Conservation (phyloP, 306 rosid species). For the Cajanus cajan region DNA sequence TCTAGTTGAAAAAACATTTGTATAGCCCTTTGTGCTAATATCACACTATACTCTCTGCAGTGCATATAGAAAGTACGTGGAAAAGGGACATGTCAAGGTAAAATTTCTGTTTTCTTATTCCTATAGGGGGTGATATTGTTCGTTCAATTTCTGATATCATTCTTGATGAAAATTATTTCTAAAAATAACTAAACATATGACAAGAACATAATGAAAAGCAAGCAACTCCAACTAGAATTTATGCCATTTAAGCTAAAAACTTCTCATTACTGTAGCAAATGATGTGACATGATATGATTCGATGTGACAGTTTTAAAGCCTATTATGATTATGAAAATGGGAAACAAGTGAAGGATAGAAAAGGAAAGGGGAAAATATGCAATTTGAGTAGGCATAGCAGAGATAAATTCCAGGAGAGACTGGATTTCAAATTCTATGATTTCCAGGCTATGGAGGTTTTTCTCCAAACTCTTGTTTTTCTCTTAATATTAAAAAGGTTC, state of each 20-base stretch:
- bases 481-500: background rate
- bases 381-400: conserved; percentile 15
- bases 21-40: background rate
- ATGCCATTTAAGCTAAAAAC: background rate
- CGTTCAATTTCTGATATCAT: background rate
- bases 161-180: background rate
- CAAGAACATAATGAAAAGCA: background rate
- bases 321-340: conserved; percentile 27
- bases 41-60: conserved; percentile 1
- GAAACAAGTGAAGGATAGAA: conserved; percentile 30
- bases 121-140: background rate
- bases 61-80: background rate
- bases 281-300: background rate
- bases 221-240: background rate
- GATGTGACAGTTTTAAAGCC: conserved; percentile 36
- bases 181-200: background rate
- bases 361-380: conserved; percentile 30
- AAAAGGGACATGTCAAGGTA: conserved; percentile 41
- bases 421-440: conserved; percentile 41
- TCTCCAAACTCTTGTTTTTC: background rate
- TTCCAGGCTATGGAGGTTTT: conserved; percentile 39
- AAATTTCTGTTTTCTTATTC: background rate
- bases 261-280: background rate
- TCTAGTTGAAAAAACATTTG: background rate
- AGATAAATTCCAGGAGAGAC: conserved; percentile 35